phyloP scores from a whole-genome alignment of 805 yeast species.

The Metschnikowia kofuensis region DNA sequence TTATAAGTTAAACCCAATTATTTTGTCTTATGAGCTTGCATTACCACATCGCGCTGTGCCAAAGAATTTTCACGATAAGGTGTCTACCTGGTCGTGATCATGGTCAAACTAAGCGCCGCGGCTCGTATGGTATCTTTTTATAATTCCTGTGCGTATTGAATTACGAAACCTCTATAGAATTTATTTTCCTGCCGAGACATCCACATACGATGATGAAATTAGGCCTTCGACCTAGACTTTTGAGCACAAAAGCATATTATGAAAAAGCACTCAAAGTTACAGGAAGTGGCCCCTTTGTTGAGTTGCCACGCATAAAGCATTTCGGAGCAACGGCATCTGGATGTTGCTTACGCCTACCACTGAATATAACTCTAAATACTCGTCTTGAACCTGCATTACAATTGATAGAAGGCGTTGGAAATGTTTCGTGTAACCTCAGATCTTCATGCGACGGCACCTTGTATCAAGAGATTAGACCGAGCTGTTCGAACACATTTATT shows the following conservation, averaged over 20 bases:
- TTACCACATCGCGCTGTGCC: too few relatives aligned
- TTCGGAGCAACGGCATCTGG: constrained; percentile 7
- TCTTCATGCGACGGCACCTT: constrained; percentile 5
- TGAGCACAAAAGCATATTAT: not conserved
- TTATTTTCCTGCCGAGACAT: too few relatives aligned
- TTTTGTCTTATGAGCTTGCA: too few relatives aligned
- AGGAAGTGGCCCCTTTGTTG: constrained; percentile 16
- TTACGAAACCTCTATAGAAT: too few relatives aligned
- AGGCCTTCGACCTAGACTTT: not conserved
- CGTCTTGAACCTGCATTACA: constrained; percentile 5
- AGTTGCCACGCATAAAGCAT: constrained; percentile 9
- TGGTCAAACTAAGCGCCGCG: too few relatives aligned
- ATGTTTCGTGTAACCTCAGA: constrained; percentile 4
- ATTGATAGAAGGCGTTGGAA: constrained; percentile 5
- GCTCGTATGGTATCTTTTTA: too few relatives aligned
- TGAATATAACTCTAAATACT: constrained; percentile 7
- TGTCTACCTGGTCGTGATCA: too few relatives aligned
- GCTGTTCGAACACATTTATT: constrained; percentile 6
- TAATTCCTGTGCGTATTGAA: too few relatives aligned
- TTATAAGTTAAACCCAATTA: too few relatives aligned
- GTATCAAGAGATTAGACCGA: constrained; percentile 14
- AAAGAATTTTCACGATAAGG: too few relatives aligned
- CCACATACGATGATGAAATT: not conserved
- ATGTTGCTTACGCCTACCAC: constrained; percentile 10
- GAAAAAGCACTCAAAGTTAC: constrained; percentile 5